Percentiles rank a stretch among this genome's conserved stretches.
phyloP scores from a whole-genome alignment of 441 rosid species.

The Capsella rubella region DNA sequence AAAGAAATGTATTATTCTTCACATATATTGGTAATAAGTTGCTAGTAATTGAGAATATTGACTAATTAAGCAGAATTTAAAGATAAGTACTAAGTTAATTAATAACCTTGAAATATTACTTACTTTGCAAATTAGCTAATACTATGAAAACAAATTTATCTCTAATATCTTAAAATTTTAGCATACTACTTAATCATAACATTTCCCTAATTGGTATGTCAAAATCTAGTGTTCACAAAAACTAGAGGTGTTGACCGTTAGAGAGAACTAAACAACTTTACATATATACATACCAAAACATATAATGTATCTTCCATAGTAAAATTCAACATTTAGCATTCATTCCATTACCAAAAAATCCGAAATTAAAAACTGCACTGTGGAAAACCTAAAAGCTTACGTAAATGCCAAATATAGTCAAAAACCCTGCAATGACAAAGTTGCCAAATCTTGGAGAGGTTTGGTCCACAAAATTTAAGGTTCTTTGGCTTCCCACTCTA shows the following conservation, averaged over 20 bases:
- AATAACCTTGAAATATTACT: not conserved
- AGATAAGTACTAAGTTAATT: constrained; percentile 5
- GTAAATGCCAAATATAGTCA: constrained; percentile 54
- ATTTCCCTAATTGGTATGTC: constrained; percentile 24
- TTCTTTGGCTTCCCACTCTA: constrained; percentile 54
- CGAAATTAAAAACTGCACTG: constrained; percentile 1
- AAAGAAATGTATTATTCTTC: not conserved
- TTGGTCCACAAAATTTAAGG: constrained; percentile 74
- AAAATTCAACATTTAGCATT: constrained; percentile 37
- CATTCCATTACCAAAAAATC: constrained; percentile 34
- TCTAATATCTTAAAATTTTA: constrained; percentile 8
- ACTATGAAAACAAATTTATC: constrained; percentile 1
- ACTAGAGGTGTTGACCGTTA: constrained; percentile 43
- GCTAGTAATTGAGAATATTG: too few species aligned
- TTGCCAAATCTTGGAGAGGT: constrained; percentile 49
- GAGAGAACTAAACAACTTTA: constrained; percentile 35
- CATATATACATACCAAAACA: constrained; percentile 11
- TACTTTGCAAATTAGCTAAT: constrained; percentile 7
- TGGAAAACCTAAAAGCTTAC: constrained; percentile 42
- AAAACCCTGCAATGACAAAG: constrained; percentile 59
- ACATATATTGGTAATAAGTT: too few species aligned
- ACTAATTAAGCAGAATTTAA: too few species aligned
- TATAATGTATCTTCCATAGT: constrained; percentile 12
- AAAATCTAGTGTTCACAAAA: constrained; percentile 40
- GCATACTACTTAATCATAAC: not conserved